These are phyloP conservation scores for Rhazya stricta DNA, from an alignment of 257 asterid genomes.

Conservation along the genomic window DNA sequence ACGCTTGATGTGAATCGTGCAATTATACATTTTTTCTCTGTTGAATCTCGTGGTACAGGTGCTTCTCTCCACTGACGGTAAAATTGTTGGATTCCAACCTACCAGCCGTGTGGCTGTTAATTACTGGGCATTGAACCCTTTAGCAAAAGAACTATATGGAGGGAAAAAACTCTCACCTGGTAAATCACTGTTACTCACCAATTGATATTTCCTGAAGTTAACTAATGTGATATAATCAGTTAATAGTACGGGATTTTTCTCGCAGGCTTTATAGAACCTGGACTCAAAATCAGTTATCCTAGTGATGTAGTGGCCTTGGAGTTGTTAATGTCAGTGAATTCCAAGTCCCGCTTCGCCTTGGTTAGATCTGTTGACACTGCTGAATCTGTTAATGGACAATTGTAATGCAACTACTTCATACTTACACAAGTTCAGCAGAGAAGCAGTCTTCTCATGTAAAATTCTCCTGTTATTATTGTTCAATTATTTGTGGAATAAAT, in stretches of 20 bases:
- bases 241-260: background rate
- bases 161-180: constrained; percentile 72
- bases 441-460: background rate
- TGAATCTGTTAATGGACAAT: constrained; percentile 5
- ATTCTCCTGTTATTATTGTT: background rate
- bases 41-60: constrained; percentile 37
- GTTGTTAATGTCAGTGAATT: constrained; percentile 59
- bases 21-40: background rate
- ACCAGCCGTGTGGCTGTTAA: constrained; percentile 75
- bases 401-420: background rate
- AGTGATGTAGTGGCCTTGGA: constrained; percentile 50
- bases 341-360: constrained; percentile 53
- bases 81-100: constrained; percentile 68
- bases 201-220: background rate
- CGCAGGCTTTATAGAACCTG: constrained; percentile 72
- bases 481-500: background rate
- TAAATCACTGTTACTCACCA: constrained; percentile 15
- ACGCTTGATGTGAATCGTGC: background rate
- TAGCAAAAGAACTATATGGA: constrained; percentile 66
- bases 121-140: constrained; percentile 81
- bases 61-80: constrained; percentile 50
- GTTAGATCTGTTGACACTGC: constrained; percentile 43
- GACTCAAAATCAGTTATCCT: constrained; percentile 48
- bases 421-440: background rate
- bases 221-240: background rate